A percentile compares a stretch with the other conserved stretches of the same genome.
Evolutionary conservation across 495 filamentous ascomycete genomes (phyloP).

Genomic region (Opeltia flavorubescens): DNA sequence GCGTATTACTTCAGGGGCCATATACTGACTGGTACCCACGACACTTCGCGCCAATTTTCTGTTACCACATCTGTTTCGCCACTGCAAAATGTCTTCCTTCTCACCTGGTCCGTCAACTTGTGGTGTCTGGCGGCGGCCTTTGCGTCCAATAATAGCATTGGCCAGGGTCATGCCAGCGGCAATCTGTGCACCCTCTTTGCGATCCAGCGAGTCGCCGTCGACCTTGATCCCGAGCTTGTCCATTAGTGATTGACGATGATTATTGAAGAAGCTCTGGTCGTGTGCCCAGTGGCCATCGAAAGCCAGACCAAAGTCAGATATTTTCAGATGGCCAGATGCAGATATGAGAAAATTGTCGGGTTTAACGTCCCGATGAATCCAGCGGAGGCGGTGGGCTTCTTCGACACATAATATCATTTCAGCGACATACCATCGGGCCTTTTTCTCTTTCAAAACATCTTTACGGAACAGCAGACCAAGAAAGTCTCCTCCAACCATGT

Average conservation of each 20-base stretch:
- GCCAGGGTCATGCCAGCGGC: conserved; percentile 34
- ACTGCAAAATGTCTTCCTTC: conserved; percentile 51
- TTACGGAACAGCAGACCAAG: conserved; percentile 72
- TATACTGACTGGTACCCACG: conserved; percentile 95
- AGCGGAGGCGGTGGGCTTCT: conserved; percentile 71
- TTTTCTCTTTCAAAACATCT: conserved; percentile 60
- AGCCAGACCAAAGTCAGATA: conserved; percentile 87
- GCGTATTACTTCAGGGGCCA: conserved; percentile 85
- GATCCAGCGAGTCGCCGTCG: conserved; percentile 62
- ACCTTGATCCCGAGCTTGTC: conserved; percentile 60
- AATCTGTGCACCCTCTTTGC: conserved; percentile 35
- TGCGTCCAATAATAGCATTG: conserved; percentile 30
- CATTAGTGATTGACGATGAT: conserved; percentile 64
- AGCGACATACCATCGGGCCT: conserved; percentile 73
- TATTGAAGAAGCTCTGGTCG: conserved; percentile 69
- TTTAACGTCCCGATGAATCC: conserved; percentile 92
- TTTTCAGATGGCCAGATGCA: conserved; percentile 78
- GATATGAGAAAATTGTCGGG: conserved; percentile 93
- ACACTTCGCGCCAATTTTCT: conserved; percentile 66
- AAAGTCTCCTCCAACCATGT: conserved; percentile 93
- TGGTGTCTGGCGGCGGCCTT: conserved; percentile 34
- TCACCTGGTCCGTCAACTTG: conserved; percentile 15
- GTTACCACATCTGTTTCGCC: conserved; percentile 63
- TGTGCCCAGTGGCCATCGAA: conserved; percentile 94
- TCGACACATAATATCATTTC: conserved; percentile 95